Evolutionary conservation across 108 stramenopile species (phyloP).

Genomic region (Discostella stelligeroides): DNA sequence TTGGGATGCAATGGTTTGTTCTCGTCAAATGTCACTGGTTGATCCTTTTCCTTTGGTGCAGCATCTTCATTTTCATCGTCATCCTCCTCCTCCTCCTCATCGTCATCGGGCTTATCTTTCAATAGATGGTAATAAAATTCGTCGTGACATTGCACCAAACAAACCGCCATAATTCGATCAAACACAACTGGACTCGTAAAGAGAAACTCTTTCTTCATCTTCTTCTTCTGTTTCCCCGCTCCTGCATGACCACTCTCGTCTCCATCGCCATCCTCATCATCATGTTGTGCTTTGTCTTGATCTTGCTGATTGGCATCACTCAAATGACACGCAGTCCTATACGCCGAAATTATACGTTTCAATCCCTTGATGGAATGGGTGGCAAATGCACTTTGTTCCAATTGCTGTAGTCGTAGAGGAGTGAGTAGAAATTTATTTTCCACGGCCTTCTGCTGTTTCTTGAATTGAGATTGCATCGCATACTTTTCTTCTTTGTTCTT

Average conservation of each 20-base stretch:
- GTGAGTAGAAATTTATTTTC: slow-evolving; percentile 52
- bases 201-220: slow-evolving; percentile 53
- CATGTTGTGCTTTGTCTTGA: slow-evolving; percentile 12
- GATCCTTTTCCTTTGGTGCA: slow-evolving; percentile 20
- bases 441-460: slow-evolving; percentile 19
- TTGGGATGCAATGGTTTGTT: slow-evolving; percentile 84
- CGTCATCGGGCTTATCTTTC: slow-evolving; percentile 33
- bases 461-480: slow-evolving; percentile 14
- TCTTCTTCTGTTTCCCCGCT: slow-evolving; percentile 8
- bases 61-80: slow-evolving; percentile 40
- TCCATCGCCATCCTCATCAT: slow-evolving; percentile 24
- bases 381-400: slow-evolving; percentile 73
- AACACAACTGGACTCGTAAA: slow-evolving; percentile 76
- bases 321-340: slow-evolving; percentile 83
- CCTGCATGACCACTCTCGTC: slow-evolving; percentile 9
- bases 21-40: slow-evolving; percentile 40
- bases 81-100: slow-evolving; percentile 35
- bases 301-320: slow-evolving; percentile 54
- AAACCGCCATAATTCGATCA: slow-evolving; percentile 77
- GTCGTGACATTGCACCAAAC: slow-evolving; percentile 68
- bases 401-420: slow-evolving; percentile 43
- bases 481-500: slow-evolving; percentile 21
- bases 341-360: slow-evolving; percentile 74
- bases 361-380: slow-evolving; percentile 73
- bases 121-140: slow-evolving; percentile 78